A percentile compares a stretch with the other conserved stretches of the same genome.
Evolutionary conservation across 495 filamentous ascomycete species (phyloP).

Genomic region (Penicillium atrosanguineum): DNA sequence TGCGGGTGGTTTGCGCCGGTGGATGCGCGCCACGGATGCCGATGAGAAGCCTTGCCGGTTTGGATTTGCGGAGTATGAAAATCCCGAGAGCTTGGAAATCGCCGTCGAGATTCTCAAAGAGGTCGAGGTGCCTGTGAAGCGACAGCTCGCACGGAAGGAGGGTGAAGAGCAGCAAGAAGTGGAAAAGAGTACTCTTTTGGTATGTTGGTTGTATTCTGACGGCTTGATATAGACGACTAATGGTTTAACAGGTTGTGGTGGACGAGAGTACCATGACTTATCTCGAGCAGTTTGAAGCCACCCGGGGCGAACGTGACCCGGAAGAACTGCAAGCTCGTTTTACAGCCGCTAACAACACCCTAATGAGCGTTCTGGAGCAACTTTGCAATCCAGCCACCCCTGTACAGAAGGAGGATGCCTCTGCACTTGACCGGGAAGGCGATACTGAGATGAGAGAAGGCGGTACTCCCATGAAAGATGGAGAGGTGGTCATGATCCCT

Average conservation of each 20-base stretch:
- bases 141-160: constrained; percentile 49
- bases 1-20: constrained; percentile 77
- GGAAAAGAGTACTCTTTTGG: constrained; percentile 67
- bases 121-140: constrained; percentile 80
- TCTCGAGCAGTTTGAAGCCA: constrained; percentile 72
- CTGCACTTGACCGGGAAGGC: constrained; percentile 56
- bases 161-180: constrained; percentile 56
- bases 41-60: constrained; percentile 84
- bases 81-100: constrained; percentile 81
- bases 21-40: constrained; percentile 79
- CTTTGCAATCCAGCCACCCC: constrained; percentile 66
- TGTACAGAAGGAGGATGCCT: constrained; percentile 47
- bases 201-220: constrained; percentile 15
- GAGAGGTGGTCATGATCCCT: constrained; percentile 86
- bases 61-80: constrained; percentile 96
- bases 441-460: constrained; percentile 71
- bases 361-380: constrained; percentile 65
- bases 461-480: constrained; percentile 49
- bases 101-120: constrained; percentile 85
- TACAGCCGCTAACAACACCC: constrained; percentile 59
- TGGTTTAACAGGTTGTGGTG: constrained; percentile 59
- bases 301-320: constrained; percentile 62
- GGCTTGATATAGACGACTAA: background rate
- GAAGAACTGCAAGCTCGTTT: constrained; percentile 64
- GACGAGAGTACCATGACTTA: constrained; percentile 79